Percentiles rank a stretch among this genome's conserved stretches.
phyloP scores from a whole-genome alignment of 2,329 filamentous ascomycete species.

The Bipolaris zeicola region DNA sequence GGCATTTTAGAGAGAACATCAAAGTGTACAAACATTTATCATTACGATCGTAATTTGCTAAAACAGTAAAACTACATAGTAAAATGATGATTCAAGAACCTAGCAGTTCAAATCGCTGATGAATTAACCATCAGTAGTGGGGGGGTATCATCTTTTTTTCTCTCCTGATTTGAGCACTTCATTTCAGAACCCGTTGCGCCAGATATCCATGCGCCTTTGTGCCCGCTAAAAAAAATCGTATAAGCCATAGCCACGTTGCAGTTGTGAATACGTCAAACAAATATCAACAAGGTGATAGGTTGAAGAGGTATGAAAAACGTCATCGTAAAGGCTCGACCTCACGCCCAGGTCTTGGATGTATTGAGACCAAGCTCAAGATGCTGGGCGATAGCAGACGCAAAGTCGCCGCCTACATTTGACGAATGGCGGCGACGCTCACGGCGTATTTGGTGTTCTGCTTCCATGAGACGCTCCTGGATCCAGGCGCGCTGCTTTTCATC shows the following conservation, averaged over 20 bases:
- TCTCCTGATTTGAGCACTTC: conserved; percentile 42
- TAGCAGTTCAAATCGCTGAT: conserved; percentile 11
- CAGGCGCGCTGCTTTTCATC: conserved; percentile 55
- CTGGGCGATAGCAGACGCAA: conserved; percentile 45
- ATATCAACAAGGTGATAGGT: not conserved
- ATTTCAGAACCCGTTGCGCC: conserved; percentile 36
- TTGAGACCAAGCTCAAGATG: conserved; percentile 39
- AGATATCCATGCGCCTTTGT: conserved; percentile 2
- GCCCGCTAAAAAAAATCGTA: conserved; percentile 6
- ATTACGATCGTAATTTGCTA: not conserved
- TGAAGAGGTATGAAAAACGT: not conserved
- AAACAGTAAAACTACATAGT: conserved; percentile 7
- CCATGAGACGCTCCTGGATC: conserved; percentile 60
- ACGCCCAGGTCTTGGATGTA: conserved; percentile 39
- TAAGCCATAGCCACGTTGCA: not conserved
- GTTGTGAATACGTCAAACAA: not conserved
- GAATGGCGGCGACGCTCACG: conserved; percentile 49
- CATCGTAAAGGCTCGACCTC: not conserved
- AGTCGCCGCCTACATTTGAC: conserved; percentile 42
- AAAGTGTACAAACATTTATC: too few relatives aligned
- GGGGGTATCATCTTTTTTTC: conserved; percentile 32
- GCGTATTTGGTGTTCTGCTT: conserved; percentile 58
- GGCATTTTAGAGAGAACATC: too few relatives aligned
- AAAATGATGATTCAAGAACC: not conserved
- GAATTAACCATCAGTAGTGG: conserved; percentile 7